Evolutionary conservation across 192 early-diverging fungal genomes (phyloP), one percentile per base, ranked within the genome.

Genomic region (Gaertneriomyces sp.): DNA sequence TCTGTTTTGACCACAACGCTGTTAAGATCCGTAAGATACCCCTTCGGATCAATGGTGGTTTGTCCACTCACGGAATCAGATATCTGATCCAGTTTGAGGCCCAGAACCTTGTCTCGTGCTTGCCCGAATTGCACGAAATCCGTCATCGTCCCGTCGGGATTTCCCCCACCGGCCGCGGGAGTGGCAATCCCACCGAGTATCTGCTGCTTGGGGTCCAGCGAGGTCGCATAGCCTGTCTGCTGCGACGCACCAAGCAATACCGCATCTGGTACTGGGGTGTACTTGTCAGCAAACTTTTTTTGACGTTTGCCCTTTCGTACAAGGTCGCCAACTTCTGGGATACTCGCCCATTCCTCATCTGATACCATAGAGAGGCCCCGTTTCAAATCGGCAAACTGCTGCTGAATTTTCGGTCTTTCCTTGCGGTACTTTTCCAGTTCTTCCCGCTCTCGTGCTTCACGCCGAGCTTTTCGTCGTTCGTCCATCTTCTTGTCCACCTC

Each of bases 21-120:
- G 72, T 89, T 90, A 11, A 99, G 82, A 55, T 90, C 95, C 2
- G 97, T 97, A 49, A 99, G 72, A 70, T 99, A 99, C 9, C 97
- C 97, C 43, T 93, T 93, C 5, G 95, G 90, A 58, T 99, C 95
- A 53, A 98, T 83, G 9, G 89, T 94, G 4, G 92, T 92, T 74
- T 91, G 81, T 10, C 93, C 93, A 4, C 87, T 83, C 6, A 76
- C 75, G 2, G 93, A 93, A 67, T 96, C 93, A 5, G 93, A 92
- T 19, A 90, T 86, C 63, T 93, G 90, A 79, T 96, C 94, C 16
- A 98, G 81, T 63, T 93, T 93, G 60, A 96, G 61, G 10, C 91
- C 90, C 38, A 98, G 74, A 3, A 99, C 93, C 59, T 90, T 88
- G 69, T 93, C 91, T 68, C 95, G 85, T 25, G 93, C 95, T 70